Evolutionary conservation across 495 filamentous ascomycete genomes (phyloP), one percentile per base, ranked within the genome.

Genomic region (Aspergillus leporis): DNA sequence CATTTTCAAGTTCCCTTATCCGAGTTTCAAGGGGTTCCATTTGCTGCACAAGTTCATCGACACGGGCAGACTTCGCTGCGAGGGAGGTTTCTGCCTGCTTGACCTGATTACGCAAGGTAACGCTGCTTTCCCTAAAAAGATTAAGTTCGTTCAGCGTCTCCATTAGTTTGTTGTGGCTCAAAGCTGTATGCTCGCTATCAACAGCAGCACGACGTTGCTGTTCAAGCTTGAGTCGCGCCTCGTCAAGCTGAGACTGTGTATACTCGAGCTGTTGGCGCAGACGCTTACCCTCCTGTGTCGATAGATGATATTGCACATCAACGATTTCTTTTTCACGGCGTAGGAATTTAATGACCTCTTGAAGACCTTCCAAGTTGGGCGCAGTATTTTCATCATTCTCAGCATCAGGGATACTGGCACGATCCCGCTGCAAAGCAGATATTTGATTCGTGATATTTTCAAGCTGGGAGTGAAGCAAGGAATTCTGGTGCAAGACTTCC

Each of bases 301-400:
- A 90, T 32, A 97, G 81, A 61, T 97, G 91, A 59, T 90, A 91
- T 66, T 98, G 93, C 7, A 97, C 91, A 58, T 98, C 93, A 4
- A 97, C 86, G 63, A 99, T 98, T 65, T 98, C 93, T 75, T 97
- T 98, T 75, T 98, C 95, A 46, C 90, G 86, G n/a, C 95, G 87
- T 53, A 98, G 77, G 73, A 91, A 98, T 51, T 84, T 87, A 72
- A 95, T 92, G 40, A 98, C 81, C 65, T 97, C 92, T 56, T 93
- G 88, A 25, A 97, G 83, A 58, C 89, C 88, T 56, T 91, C 89
- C 18, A 86, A 69, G 38, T 83, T 84, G 0, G 80, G 74, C 16
- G 76, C 73, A 18, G 71, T 60, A 9, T 72, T 68, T 9, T 78
- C 71, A 5, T 71, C 70, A 28, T 76, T 68, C 9, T 76, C 75